Conservation (phyloP, 2,329 filamentous ascomycete genomes). For the Rutstroemia sydowiana region DNA sequence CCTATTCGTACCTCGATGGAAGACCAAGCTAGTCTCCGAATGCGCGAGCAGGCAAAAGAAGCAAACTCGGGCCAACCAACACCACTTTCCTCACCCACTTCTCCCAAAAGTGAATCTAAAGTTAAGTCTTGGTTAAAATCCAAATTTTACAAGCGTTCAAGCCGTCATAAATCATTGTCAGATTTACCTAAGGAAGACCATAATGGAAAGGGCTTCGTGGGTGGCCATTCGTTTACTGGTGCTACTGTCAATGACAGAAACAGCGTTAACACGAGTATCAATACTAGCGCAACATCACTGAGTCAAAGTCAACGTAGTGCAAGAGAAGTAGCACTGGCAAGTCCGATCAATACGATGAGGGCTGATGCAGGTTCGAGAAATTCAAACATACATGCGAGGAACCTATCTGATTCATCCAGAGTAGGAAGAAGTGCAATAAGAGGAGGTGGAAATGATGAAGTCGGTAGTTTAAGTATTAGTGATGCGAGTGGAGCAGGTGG, state of each 20-base stretch:
- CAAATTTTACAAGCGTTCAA: slow-evolving; percentile 35
- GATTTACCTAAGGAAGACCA: slow-evolving; percentile 6
- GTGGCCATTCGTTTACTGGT: slow-evolving; percentile 41
- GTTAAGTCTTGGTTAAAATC: slow-evolving; percentile 48
- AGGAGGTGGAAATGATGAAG: not conserved
- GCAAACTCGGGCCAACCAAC: slow-evolving; percentile 17
- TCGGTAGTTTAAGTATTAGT: no score
- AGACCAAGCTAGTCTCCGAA: slow-evolving; percentile 21
- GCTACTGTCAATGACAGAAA: no score
- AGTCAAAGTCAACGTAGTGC: not conserved
- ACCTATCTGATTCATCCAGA: no score
- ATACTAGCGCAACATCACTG: slow-evolving; percentile 35
- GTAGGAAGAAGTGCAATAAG: not conserved
- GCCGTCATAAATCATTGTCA: slow-evolving; percentile 22
- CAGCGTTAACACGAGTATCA: no score
- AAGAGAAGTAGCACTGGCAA: not conserved
- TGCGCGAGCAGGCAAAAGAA: slow-evolving; percentile 18
- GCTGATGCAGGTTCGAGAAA: not conserved
- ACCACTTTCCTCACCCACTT: slow-evolving; percentile 14
- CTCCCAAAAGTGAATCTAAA: slow-evolving; percentile 17
- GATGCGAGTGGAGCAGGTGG: slow-evolving; percentile 6
- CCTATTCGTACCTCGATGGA: slow-evolving; percentile 26
- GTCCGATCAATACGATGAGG: not conserved
- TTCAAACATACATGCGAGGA: no score
- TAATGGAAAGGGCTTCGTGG: slow-evolving; percentile 37